A percentile compares a stretch with the other conserved stretches of the same genome.
Evolutionary conservation across 148 eudicot species (phyloP).

Genomic region (Camellia japonica): DNA sequence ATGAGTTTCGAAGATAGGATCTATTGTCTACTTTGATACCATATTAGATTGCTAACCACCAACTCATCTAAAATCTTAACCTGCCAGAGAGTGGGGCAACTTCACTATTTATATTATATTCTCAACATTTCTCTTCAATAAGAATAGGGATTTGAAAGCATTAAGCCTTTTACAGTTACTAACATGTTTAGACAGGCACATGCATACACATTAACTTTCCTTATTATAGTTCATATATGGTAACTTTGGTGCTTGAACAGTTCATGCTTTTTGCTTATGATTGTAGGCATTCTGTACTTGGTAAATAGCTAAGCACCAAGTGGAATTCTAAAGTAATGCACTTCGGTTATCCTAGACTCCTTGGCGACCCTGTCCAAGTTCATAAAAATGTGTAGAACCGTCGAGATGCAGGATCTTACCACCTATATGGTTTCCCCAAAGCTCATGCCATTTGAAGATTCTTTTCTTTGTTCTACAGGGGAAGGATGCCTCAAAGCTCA

Average conservation of each 20-base stretch:
- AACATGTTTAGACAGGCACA: background rate
- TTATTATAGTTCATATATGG: background rate
- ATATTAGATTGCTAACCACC: no score
- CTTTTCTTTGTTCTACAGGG: background rate
- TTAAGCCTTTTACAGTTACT: no score
- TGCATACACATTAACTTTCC: background rate
- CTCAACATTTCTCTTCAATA: no score
- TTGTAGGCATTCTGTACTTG: background rate
- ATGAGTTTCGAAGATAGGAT: no score
- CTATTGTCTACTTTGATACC: no score
- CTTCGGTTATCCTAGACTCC: background rate
- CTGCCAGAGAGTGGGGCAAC: no score
- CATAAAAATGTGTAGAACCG: background rate
- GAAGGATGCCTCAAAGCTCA: background rate
- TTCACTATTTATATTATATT: no score
- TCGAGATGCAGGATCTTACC: background rate
- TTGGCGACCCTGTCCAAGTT: background rate
- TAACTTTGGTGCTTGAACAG: background rate
- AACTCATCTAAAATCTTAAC: no score
- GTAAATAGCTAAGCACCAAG: background rate
- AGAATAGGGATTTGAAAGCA: no score
- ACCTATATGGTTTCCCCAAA: background rate
- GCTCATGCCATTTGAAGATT: background rate
- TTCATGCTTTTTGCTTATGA: background rate
- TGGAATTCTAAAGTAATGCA: background rate